Evolutionary conservation across 163 green algal species (phyloP).

Genomic region (Picocystis sp.): DNA sequence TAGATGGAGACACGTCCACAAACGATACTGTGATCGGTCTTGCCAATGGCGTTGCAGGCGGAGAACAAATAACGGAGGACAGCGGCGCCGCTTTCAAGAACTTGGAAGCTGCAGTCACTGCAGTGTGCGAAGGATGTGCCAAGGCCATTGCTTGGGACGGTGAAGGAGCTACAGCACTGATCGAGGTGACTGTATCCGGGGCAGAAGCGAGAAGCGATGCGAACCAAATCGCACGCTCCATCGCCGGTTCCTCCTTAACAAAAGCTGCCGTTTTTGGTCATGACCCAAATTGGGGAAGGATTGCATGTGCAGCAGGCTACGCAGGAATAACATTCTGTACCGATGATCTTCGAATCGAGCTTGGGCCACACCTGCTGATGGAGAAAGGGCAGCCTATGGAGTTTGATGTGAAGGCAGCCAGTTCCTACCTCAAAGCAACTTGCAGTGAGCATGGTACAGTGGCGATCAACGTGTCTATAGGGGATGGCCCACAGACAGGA

Average conservation of each 20-base stretch:
- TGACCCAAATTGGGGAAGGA: constrained; percentile 97
- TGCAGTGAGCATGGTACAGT: constrained; percentile 72
- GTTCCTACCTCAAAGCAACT: constrained; percentile 65
- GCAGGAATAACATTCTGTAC: constrained; percentile 76
- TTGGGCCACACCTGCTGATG: constrained; percentile 79
- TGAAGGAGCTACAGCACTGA: constrained; percentile 87
- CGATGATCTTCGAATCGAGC: constrained; percentile 51
- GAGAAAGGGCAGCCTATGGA: constrained; percentile 74
- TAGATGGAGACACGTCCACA: constrained; percentile 94
- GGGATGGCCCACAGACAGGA: constrained; percentile 38
- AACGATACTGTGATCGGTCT: constrained; percentile 94
- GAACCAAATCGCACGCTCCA: constrained; percentile 40
- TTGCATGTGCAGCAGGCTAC: constrained; percentile 84
- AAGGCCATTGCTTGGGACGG: constrained; percentile 97
- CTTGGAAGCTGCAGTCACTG: constrained; percentile 63
- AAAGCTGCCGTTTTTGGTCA: constrained; percentile 91
- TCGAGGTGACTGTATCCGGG: constrained; percentile 58
- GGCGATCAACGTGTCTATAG: constrained; percentile 40
- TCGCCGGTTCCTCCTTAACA: constrained; percentile 63
- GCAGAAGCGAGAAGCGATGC: constrained; percentile 47
- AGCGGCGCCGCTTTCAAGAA: constrained; percentile 52
- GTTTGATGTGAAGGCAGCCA: constrained; percentile 74
- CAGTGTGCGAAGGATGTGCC: constrained; percentile 35
- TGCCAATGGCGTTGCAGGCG: constrained; percentile 53
- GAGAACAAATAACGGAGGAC: constrained; percentile 40